A percentile compares a stretch with the other conserved stretches of the same genome.
Conservation (phyloP, 441 rosid species). For the Syzygium syzygioides region DNA sequence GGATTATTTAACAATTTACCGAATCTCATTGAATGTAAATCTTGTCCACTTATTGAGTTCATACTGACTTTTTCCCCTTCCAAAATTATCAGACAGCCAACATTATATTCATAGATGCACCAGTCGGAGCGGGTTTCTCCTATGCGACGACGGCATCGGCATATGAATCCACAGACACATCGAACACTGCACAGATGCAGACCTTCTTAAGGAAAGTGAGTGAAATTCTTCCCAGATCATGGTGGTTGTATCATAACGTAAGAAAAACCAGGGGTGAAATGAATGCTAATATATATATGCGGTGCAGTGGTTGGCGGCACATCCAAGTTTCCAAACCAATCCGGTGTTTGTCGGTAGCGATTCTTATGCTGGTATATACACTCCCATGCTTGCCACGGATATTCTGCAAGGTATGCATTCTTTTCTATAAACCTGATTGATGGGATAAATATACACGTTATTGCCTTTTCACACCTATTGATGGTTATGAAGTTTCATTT, state of each 20-base stretch:
- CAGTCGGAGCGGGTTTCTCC: constrained; percentile 10
- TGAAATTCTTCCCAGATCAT: neutral
- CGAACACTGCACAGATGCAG: neutral
- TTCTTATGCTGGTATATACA: constrained; percentile 23
- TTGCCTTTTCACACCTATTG: neutral
- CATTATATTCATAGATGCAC: constrained; percentile 26
- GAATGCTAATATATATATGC: neutral
- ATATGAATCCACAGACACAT: constrained; percentile 4
- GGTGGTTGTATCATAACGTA: no score
- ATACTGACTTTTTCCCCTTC: neutral
- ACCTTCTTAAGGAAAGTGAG: neutral
- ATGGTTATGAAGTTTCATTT: neutral
- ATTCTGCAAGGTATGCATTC: constrained; percentile 15
- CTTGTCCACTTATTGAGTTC: neutral
- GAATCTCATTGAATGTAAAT: neutral
- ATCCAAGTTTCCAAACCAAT: constrained; percentile 11
- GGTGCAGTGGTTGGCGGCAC: constrained; percentile 25
- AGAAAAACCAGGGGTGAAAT: neutral
- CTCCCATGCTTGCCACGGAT: constrained; percentile 16
- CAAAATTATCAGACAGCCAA: constrained; percentile 9
- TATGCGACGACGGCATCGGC: constrained; percentile 11
- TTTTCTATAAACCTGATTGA: neutral
- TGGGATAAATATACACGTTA: neutral
- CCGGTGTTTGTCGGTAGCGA: constrained; percentile 18
- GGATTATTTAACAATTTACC: neutral